phyloP scores from a whole-genome alignment of 169 alveolate species.

The Sarcocystis neurona region DNA sequence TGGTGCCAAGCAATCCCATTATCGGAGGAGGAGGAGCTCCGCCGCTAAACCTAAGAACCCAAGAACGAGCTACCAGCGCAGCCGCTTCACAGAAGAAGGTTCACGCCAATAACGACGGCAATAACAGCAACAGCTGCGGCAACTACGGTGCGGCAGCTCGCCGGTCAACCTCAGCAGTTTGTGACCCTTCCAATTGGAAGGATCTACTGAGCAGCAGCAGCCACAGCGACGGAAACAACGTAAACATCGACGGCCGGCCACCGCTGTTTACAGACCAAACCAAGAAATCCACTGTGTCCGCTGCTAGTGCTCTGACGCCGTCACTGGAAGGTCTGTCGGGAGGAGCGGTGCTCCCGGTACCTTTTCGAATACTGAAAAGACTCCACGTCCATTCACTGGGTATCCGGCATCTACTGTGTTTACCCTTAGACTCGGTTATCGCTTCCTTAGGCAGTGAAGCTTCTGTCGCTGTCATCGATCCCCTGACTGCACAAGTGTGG shows the following conservation, averaged over 20 bases:
- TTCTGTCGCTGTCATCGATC: constrained; percentile 58
- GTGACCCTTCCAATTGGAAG: too few species aligned
- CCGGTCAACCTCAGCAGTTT: too few species aligned
- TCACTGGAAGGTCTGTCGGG: constrained; percentile 35
- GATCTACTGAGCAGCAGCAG: too few species aligned
- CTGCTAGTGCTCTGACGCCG: too few species aligned
- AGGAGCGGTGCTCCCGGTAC: constrained; percentile 40
- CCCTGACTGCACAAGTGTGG: constrained; percentile 52
- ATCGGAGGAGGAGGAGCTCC: constrained; percentile 45
- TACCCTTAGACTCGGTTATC: constrained; percentile 61
- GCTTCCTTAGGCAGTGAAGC: constrained; percentile 64
- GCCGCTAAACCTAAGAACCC: constrained; percentile 14
- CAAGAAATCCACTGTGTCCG: too few species aligned
- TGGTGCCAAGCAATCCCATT: constrained; percentile 13
- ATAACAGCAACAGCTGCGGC: too few species aligned
- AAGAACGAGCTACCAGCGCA: not conserved
- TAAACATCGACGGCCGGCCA: too few species aligned
- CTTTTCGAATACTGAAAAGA: constrained; percentile 25
- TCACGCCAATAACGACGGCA: too few species aligned
- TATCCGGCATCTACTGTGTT: constrained; percentile 29
- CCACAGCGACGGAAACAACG: too few species aligned
- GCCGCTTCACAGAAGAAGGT: too few species aligned
- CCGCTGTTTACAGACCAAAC: too few species aligned
- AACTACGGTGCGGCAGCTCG: too few species aligned
- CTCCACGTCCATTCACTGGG: constrained; percentile 52